Evolutionary conservation across 2,329 filamentous ascomycete genomes (phyloP).

Genomic region (Talaromyces marneffei): DNA sequence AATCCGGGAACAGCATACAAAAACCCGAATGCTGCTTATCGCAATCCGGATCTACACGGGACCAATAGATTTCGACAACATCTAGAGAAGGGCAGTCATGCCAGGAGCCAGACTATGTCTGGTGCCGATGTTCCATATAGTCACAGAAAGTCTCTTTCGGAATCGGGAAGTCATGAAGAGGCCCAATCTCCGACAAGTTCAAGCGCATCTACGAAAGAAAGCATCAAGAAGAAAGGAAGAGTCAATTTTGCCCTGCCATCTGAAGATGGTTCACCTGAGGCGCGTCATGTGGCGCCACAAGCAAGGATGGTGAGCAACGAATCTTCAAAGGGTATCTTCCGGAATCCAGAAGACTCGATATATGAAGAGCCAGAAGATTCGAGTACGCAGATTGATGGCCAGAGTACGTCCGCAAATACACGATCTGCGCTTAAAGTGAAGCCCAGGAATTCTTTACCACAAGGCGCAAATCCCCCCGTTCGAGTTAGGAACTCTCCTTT

Average conservation of each 20-base stretch:
- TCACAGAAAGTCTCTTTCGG: conserved; percentile 12
- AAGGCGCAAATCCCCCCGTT: conserved; percentile 2
- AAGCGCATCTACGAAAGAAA: conserved; percentile 2
- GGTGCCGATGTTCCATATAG: background rate
- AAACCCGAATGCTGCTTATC: conserved; percentile 45
- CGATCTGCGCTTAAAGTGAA: conserved; percentile 52
- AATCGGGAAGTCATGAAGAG: conserved; percentile 17
- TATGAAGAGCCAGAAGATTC: conserved; percentile 75
- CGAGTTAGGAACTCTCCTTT: conserved; percentile 37
- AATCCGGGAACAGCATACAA: conserved; percentile 47
- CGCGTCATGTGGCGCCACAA: conserved; percentile 17
- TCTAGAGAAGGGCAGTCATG: conserved; percentile 40
- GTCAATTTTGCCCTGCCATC: conserved; percentile 36
- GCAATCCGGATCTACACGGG: conserved; percentile 37
- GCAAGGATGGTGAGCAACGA: conserved; percentile 33
- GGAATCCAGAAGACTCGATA: conserved; percentile 58
- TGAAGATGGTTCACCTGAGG: conserved; percentile 21
- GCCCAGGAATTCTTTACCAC: conserved; percentile 57
- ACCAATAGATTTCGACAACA: conserved; percentile 37
- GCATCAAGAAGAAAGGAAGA: conserved; percentile 13
- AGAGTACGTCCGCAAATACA: conserved; percentile 22
- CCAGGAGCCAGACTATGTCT: conserved; percentile 36
- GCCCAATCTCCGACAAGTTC: conserved; percentile 6
- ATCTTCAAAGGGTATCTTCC: conserved; percentile 48
- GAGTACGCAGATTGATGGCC: conserved; percentile 21